Evolutionary conservation across 805 yeast species (phyloP).

Genomic region (Trichomonascus vanleenenianus): DNA sequence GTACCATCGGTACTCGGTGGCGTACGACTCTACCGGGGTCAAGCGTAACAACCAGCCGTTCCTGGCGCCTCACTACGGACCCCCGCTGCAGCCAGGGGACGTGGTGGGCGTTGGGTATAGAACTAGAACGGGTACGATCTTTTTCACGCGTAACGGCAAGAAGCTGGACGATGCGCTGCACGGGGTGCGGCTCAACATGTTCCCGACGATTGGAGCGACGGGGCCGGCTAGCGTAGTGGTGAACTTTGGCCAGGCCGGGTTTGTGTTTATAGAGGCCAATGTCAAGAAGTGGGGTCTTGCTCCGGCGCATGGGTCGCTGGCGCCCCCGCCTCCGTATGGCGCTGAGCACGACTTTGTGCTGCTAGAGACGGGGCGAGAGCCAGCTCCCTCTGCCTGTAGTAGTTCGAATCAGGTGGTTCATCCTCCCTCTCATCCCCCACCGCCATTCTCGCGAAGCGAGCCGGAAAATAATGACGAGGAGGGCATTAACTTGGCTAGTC

Average conservation of each 20-base stretch:
- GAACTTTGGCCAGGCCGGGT: constrained; percentile 84
- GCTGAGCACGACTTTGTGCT: constrained; percentile 70
- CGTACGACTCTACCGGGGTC: constrained; percentile 83
- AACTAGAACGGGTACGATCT: constrained; percentile 73
- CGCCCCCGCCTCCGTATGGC: constrained; percentile 92
- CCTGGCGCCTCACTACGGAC: constrained; percentile 34
- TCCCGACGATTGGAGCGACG: constrained; percentile 85
- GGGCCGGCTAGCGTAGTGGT: constrained; percentile 79
- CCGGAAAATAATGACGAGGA: constrained; percentile 7
- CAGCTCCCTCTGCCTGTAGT: constrained; percentile 38
- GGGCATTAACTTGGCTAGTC: constrained; percentile 12
- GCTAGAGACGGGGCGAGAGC: constrained; percentile 37
- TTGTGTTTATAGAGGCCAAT: constrained; percentile 84
- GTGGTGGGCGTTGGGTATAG: constrained; percentile 89
- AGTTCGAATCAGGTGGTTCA: neutral
- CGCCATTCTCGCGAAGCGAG: constrained; percentile 10
- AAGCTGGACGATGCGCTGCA: constrained; percentile 73
- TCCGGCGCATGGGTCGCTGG: constrained; percentile 77
- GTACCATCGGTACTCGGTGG: constrained; percentile 70
- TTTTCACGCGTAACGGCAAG: constrained; percentile 92
- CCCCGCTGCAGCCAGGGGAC: constrained; percentile 67
- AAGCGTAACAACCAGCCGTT: constrained; percentile 79
- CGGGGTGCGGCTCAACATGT: constrained; percentile 64
- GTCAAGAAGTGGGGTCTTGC: constrained; percentile 95
- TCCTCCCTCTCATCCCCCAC: too few species aligned